Base-by-base conservation (phyloP, 2,329 filamentous ascomycete genomes). In the Fusarium cyanostomum region DNA sequence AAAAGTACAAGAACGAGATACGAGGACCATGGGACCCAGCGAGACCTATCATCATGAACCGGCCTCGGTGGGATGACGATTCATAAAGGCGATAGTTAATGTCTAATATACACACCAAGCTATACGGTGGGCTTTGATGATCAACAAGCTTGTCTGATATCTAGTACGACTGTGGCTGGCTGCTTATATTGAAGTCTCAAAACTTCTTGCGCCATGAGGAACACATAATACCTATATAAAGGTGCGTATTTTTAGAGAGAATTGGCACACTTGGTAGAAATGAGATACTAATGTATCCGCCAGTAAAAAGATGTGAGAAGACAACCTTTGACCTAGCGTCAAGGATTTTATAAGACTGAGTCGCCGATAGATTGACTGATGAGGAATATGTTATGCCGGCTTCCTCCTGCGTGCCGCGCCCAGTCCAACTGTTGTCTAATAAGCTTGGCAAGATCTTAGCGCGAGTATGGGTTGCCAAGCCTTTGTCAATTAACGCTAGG, bases 1-100 rank as follows among this genome's bases (percentile, higher is more conserved):
- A 99, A 78, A 94, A 96, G 79, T 99, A 98, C 79, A 99, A 99
- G 82, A 98, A 98, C 75, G 95, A 98, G 78, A 97, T 99, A 67
- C 92, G 94, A 72, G 95, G 95, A 38, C 95, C 95, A 1, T 99
- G 95, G 95, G 95, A 99, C 79, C 94, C 94, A 16, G 95, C 95
- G 7, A 85, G 94, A 73, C 95, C 95, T 9, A 86, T 95, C 53
- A 94, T 95, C 63, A 87, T 92, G 72, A 89, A 89, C 70, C 81
- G 87, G 56, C 81, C 83, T 62, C 79, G 83, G 51, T 86, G 84
- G 84, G 75, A 77, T 21, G 73, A 76, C 38, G 61, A 74, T 52
- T 76, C 61, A 64, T 68, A 38, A 67, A 21, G 24, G 34, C 8
- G 37, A 15, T 24, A 33, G 16, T 30, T 53, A 48, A 56, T 64